Base-by-base conservation (phyloP, 2,329 filamentous ascomycete genomes). In the Didymosphaeria variabile region DNA sequence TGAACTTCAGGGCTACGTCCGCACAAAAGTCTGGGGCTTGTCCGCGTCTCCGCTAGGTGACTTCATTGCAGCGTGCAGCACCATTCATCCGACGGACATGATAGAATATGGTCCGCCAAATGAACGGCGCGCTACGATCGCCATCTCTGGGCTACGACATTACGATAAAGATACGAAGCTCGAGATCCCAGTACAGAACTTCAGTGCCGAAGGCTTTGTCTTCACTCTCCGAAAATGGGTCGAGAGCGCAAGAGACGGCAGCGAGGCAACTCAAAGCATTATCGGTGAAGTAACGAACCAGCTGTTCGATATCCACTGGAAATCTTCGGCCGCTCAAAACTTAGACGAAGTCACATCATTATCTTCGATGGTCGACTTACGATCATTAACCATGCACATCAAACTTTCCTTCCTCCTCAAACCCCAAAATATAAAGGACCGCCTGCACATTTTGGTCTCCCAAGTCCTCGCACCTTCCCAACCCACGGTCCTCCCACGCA, bases 21-120 rank as follows among this genome's bases (percentile, higher is more conserved):
- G 80, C n/a, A 79, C 82, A 7, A 83, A 83, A 62, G 79, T 82
- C 8, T 88, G 85, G 83, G 87, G 87, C 2, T 74, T 87, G 6
- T 79, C 82, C 12, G 57, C 67, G 2, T 82, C 81, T 17, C 82
- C 84, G 19, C 69, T 82, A 19, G 79, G 81, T 23, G 81, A 83
- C 32, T 80, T 82, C 26, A 71, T 82, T 15, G 85, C 84, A 5
- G 79, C 79, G 3, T 84, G 82, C 58, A 77, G 83, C 50, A 85
- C 83, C 2, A 67, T 85, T 31, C 85, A 89, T 68, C 86, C 86
- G 0, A 84, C 81, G 4, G 83, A 88, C 68, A 83, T 85, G 76
- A 76, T 87, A 15, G 84, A 88, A 61, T 88, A 88, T 67, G 80
- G 80, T 0, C 83, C 83, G 7, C 72, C 79, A 8, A 79, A 81